Percentiles rank a stretch among this genome's conserved stretches.
Evolutionary conservation across 768 basidiomycete species (phyloP).

Genomic region (Lactarius vividus): DNA sequence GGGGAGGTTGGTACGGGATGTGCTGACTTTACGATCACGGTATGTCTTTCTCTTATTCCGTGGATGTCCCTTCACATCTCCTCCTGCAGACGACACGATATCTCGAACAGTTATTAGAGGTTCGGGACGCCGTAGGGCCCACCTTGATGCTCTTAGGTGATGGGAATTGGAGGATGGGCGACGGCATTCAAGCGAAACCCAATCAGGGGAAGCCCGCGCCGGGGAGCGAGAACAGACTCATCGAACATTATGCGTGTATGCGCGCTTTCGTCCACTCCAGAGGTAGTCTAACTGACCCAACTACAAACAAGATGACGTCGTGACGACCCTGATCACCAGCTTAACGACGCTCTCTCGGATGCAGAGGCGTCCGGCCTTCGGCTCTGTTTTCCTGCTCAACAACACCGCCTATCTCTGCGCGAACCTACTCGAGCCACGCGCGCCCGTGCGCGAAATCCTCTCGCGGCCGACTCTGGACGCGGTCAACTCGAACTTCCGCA

Average conservation of each 20-base stretch:
- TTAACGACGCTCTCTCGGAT: constrained; percentile 61
- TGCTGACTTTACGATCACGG: constrained; percentile 56
- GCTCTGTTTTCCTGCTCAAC: constrained; percentile 76
- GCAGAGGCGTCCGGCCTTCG: constrained; percentile 58
- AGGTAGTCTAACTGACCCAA: not conserved
- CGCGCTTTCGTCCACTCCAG: constrained; percentile 18
- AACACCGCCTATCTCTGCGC: constrained; percentile 69
- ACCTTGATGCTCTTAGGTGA: constrained; percentile 72
- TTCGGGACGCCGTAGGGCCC: constrained; percentile 62
- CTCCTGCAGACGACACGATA: constrained; percentile 58
- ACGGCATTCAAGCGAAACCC: constrained; percentile 61
- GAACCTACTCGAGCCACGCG: constrained; percentile 53
- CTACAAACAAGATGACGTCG: constrained; percentile 62
- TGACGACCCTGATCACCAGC: constrained; percentile 58
- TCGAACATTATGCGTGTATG: constrained; percentile 77
- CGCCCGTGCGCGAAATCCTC: constrained; percentile 48
- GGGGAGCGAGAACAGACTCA: constrained; percentile 55
- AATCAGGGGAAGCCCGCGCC: constrained; percentile 42
- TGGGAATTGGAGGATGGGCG: constrained; percentile 91
- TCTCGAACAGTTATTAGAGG: constrained; percentile 65
- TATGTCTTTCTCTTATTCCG: constrained; percentile 34
- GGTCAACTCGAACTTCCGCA: constrained; percentile 72
- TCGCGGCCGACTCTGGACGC: constrained; percentile 59
- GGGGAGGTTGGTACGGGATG: constrained; percentile 63
- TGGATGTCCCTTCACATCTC: not conserved